Evolutionary conservation across 2,329 filamentous ascomycete species (phyloP).

Genomic region (Aspergillus sp.): DNA sequence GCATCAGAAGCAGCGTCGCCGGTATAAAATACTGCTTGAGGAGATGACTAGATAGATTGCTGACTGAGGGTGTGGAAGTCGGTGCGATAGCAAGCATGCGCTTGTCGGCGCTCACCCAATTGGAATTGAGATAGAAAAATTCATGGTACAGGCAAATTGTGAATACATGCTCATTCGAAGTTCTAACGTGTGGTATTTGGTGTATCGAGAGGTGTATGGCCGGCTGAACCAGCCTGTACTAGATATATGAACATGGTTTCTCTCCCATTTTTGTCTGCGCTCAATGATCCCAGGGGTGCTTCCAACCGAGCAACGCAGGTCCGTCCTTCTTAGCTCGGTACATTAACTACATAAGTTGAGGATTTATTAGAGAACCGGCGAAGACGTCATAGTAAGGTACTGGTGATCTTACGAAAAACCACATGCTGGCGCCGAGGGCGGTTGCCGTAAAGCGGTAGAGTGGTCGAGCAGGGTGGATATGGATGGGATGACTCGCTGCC

Average conservation of each 20-base stretch:
- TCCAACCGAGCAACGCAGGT: constrained; percentile 85
- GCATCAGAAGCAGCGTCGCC: constrained; percentile 74
- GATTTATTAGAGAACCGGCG: not conserved
- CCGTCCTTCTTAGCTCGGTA: constrained; percentile 97
- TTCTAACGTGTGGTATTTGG: not conserved
- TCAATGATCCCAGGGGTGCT: constrained; percentile 95
- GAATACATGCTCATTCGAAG: not conserved
- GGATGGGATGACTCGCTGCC: constrained; percentile 46
- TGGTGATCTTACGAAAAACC: constrained; percentile 77
- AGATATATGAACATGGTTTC: not conserved
- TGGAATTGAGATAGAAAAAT: not conserved
- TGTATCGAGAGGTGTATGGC: not conserved
- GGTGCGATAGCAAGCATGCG: not conserved
- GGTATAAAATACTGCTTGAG: constrained; percentile 80
- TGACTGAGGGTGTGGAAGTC: not conserved
- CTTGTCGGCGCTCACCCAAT: not conserved
- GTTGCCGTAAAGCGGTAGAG: constrained; percentile 86
- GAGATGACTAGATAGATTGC: constrained; percentile 50
- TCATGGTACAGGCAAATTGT: not conserved
- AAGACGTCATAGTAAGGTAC: not conserved
- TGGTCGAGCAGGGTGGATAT: constrained; percentile 61
- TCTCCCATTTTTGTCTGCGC: constrained; percentile 15
- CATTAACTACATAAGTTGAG: constrained; percentile 66
- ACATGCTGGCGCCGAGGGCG: constrained; percentile 91
- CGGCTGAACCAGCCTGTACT: too few species aligned